Conservation (phyloP, 2,329 filamentous ascomycete genomes). For the Nemania sp. region DNA sequence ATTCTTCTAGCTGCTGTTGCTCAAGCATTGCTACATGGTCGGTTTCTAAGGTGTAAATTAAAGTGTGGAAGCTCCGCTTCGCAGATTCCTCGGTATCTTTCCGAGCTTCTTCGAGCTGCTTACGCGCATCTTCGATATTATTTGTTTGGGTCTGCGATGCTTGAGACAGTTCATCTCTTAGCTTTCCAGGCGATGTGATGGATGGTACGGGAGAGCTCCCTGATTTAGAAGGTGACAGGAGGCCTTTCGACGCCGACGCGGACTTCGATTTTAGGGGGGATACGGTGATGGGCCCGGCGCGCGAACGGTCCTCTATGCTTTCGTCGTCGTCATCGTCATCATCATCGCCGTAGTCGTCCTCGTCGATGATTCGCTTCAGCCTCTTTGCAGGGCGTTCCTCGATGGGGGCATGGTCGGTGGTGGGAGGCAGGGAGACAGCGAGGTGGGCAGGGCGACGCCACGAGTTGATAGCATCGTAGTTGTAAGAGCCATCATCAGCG, state of each 20-base stretch:
- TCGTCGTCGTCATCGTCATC: slow-evolving; percentile 79
- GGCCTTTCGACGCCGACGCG: slow-evolving; percentile 63
- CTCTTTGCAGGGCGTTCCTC: slow-evolving; percentile 77
- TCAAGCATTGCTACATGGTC: slow-evolving; percentile 97
- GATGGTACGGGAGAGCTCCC: slow-evolving; percentile 75
- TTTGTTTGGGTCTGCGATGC: slow-evolving; percentile 64
- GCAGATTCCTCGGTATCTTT: slow-evolving; percentile 90
- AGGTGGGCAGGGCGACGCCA: slow-evolving; percentile 60
- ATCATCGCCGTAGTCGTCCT: slow-evolving; percentile 88
- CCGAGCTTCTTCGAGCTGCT: slow-evolving; percentile 91
- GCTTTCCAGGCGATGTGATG: slow-evolving; percentile 70
- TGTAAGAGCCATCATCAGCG: slow-evolving; percentile 65
- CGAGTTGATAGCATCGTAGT: slow-evolving; percentile 65
- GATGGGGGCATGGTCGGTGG: slow-evolving; percentile 69
- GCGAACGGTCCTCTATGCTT: slow-evolving; percentile 29
- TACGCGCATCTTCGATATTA: slow-evolving; percentile 87
- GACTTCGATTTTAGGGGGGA: slow-evolving; percentile 66
- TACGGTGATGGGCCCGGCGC: slow-evolving; percentile 51
- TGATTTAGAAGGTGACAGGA: slow-evolving; percentile 77
- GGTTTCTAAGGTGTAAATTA: slow-evolving; percentile 95
- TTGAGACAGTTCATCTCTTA: slow-evolving; percentile 62
- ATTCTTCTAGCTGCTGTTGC: slow-evolving; percentile 95
- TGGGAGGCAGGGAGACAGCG: slow-evolving; percentile 60
- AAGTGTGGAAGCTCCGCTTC: slow-evolving; percentile 88
- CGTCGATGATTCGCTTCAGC: slow-evolving; percentile 80